Evolutionary conservation across 305 asterid genomes (phyloP), one percentile per base, ranked within the genome.

Genomic region (Coffea humblotiana): DNA sequence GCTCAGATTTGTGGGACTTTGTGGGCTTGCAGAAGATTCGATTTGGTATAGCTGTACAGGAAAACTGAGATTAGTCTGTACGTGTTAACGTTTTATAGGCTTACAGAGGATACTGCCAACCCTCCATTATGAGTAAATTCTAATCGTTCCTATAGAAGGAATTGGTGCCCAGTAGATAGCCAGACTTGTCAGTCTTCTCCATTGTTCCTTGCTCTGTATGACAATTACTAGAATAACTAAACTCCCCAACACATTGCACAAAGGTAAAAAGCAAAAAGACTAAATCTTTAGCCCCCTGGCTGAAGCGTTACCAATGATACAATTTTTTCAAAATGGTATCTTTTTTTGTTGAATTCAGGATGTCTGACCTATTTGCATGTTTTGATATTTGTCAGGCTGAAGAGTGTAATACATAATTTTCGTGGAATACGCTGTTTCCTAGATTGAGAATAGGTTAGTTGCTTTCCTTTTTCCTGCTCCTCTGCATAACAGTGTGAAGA

Each of bases 401-500:
- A 88, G 87, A 96, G 91, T 65, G 93, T 94, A 85, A 94, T 92
- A 82, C 60, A 88, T 88, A 89, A 91, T 89, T 96, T 94, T 79
- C 98, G 87, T 49, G 94, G 92, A 80, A 94, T 83, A 86, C 71
- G 81, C 97, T 92, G 82, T 94, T 94, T 86, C 97, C 99, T 78
- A 94, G 99, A 82, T 79, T 96, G 79, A 90, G 99, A 86, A 96
- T 96, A 60, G 98, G 98, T 94, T 74, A 80, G 89, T 85, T 77
- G 68, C 52, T 19, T 12, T 63, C 82, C 79, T 78, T 75, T 69
- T 29, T 74, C 23, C 45, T 74, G 23, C 78, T 29, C 66, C 58
- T 79, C 78, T 32, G 48, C 37, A 32, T 78, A 48, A 48, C 40
- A 48, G 77, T 54, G 51, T 72, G 79, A 74, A 77, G 65, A 47